phyloP scores from a whole-genome alignment of 768 basidiomycete genomes.

The Mycena vitilis region DNA sequence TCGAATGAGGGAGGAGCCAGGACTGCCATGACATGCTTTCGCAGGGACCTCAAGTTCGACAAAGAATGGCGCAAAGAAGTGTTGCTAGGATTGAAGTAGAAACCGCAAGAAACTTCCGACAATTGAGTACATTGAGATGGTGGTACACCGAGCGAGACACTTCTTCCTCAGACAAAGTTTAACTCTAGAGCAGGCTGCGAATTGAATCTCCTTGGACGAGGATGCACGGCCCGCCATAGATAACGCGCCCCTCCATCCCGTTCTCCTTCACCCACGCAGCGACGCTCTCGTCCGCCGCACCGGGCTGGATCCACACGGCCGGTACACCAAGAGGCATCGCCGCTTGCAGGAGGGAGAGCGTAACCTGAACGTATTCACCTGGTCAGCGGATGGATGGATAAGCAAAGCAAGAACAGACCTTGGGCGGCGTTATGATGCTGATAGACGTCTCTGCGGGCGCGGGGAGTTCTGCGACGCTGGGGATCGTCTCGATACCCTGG shows the following conservation, averaged over 20 bases:
- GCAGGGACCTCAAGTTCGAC: too few relatives aligned
- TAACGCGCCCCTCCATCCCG: slow-evolving; percentile 71
- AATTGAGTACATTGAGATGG: too few relatives aligned
- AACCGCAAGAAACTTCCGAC: too few relatives aligned
- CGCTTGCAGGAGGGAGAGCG: slow-evolving; percentile 72
- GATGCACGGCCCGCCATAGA: slow-evolving; percentile 87
- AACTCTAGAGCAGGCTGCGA: slow-evolving; percentile 44
- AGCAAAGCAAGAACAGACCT: slow-evolving; percentile 52
- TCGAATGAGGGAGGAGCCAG: too few relatives aligned
- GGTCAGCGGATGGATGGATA: slow-evolving; percentile 8
- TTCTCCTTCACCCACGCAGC: slow-evolving; percentile 73
- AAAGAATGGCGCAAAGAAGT: too few relatives aligned
- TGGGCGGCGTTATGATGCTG: slow-evolving; percentile 82
- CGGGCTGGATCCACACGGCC: slow-evolving; percentile 91
- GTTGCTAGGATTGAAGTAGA: too few relatives aligned
- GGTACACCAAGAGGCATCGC: slow-evolving; percentile 79
- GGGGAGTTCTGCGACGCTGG: slow-evolving; percentile 66
- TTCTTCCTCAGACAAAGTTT: too few relatives aligned
- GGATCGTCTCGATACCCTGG: slow-evolving; percentile 71
- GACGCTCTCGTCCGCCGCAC: slow-evolving; percentile 79
- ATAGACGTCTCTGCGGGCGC: slow-evolving; percentile 76
- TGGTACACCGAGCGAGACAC: too few relatives aligned
- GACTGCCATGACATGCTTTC: too few relatives aligned
- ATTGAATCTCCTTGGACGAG: slow-evolving; percentile 80
- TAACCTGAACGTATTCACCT: slow-evolving; percentile 60